Conservation (phyloP, 225 moss, liverwort and hornwort species). For the Physcomitrium patens region DNA sequence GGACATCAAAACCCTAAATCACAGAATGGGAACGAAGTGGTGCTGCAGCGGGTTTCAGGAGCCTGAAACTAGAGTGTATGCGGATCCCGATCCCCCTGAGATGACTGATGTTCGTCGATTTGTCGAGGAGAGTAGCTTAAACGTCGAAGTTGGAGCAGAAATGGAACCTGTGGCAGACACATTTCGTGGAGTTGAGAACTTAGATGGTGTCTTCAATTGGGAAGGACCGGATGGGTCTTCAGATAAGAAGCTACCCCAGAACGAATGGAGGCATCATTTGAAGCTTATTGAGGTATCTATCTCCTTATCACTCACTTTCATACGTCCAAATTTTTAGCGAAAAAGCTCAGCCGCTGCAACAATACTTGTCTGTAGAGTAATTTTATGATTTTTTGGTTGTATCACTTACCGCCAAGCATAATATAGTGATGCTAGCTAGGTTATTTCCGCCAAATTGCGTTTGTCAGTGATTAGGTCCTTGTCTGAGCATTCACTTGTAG, state of each 20-base stretch:
- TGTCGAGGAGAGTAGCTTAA: slow-evolving; percentile 47
- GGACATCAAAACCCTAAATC: slow-evolving; percentile 11
- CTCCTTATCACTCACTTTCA: background rate
- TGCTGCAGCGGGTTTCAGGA: slow-evolving; percentile 56
- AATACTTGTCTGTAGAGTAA: background rate
- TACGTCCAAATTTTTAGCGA: background rate
- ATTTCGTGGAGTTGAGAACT: slow-evolving; percentile 54
- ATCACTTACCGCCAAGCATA: background rate
- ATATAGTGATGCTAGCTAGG: background rate
- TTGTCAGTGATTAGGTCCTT: background rate
- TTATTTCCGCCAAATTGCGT: background rate
- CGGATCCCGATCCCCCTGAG: slow-evolving; percentile 26
- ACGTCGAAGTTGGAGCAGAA: slow-evolving; percentile 38
- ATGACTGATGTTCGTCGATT: slow-evolving; percentile 43
- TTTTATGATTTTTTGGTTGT: background rate
- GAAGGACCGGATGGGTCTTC: slow-evolving; percentile 31
- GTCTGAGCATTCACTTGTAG: background rate
- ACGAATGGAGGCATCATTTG: slow-evolving; percentile 29
- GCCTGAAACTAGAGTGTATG: slow-evolving; percentile 45
- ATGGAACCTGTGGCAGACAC: slow-evolving; percentile 49
- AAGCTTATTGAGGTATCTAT: slow-evolving; percentile 37
- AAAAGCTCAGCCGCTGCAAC: background rate
- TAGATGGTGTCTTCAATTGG: slow-evolving; percentile 52
- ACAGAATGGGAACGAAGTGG: slow-evolving; percentile 49
- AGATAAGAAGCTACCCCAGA: slow-evolving; percentile 21